phyloP scores from a whole-genome alignment of 192 early-diverging fungal genomes.

The Lunasporangiospora selenospora region DNA sequence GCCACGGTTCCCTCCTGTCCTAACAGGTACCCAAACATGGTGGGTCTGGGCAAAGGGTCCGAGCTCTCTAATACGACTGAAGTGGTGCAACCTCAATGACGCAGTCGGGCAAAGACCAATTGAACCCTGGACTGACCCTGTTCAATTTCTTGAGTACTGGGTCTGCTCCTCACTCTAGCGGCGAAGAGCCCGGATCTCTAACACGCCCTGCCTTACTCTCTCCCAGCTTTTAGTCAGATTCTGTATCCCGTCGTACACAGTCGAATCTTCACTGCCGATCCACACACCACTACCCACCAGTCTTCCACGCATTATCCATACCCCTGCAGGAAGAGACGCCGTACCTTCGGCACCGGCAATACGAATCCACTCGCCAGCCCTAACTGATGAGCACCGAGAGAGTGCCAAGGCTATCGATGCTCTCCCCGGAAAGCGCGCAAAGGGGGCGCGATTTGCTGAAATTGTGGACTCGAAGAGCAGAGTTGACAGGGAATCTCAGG shows the following conservation, averaged over 20 bases:
- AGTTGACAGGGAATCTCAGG: no score
- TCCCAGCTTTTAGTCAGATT: slow-evolving; percentile 13
- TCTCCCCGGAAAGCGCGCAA: no score
- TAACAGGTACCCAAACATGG: no score
- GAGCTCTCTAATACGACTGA: no score
- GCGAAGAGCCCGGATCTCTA: not conserved
- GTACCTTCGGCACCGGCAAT: slow-evolving; percentile 1
- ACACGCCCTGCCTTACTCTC: not conserved
- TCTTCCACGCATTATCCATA: slow-evolving; percentile 16
- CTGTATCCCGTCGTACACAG: slow-evolving; percentile 4
- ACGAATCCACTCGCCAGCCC: slow-evolving; percentile 3
- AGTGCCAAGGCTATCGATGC: no score
- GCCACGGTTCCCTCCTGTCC: no score
- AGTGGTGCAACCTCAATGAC: no score
- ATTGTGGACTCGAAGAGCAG: no score
- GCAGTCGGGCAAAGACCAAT: not conserved
- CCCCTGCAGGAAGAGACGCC: slow-evolving; percentile 2
- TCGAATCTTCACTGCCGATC: slow-evolving; percentile 30
- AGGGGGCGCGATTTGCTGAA: no score
- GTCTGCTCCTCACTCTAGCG: not conserved
- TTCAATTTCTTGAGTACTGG: not conserved
- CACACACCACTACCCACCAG: slow-evolving; percentile 33
- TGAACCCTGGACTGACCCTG: not conserved
- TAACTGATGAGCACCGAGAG: not conserved
- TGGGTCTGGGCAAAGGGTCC: no score